Evolutionary conservation across 768 basidiomycete species (phyloP).

Genomic region (Amanita subjunquillea): DNA sequence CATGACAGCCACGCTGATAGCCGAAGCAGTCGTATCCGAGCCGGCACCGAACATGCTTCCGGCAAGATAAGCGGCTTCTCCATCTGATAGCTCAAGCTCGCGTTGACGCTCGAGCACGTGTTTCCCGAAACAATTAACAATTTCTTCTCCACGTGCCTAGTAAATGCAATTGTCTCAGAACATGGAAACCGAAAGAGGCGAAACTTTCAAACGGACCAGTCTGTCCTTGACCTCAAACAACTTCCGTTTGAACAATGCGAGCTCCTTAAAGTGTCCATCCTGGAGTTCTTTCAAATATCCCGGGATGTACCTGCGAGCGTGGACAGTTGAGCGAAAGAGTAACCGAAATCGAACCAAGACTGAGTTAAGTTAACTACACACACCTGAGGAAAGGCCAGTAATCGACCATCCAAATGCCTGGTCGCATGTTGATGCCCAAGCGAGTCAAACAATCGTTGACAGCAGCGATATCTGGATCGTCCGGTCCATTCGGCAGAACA

Average conservation of each 20-base stretch:
- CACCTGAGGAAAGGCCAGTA: conserved; percentile 31
- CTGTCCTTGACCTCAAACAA: conserved; percentile 32
- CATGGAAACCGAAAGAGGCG: neutral
- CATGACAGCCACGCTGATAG: conserved; percentile 45
- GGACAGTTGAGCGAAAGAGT: neutral
- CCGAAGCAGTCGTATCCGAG: conserved; percentile 54
- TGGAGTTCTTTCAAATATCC: conserved; percentile 50
- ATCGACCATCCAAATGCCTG: conserved; percentile 38
- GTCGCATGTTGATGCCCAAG: conserved; percentile 32
- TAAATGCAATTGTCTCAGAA: neutral
- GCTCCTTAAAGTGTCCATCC: conserved; percentile 45
- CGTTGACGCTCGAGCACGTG: conserved; percentile 47
- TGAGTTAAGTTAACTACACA: neutral
- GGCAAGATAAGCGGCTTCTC: conserved; percentile 53
- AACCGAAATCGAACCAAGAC: neutral
- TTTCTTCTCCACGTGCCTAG: conserved; percentile 23
- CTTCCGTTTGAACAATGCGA: conserved; percentile 43
- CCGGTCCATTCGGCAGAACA: conserved; percentile 26
- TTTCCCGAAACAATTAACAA: conserved; percentile 40
- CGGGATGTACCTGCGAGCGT: conserved; percentile 35
- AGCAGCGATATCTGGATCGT: conserved; percentile 36
- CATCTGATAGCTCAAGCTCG: conserved; percentile 41
- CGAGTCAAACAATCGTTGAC: conserved; percentile 36
- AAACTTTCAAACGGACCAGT: conserved; percentile 22
- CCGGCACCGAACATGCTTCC: conserved; percentile 62